Base-by-base conservation (phyloP, 768 basidiomycete genomes). In the Daedaleopsis sinensis region DNA sequence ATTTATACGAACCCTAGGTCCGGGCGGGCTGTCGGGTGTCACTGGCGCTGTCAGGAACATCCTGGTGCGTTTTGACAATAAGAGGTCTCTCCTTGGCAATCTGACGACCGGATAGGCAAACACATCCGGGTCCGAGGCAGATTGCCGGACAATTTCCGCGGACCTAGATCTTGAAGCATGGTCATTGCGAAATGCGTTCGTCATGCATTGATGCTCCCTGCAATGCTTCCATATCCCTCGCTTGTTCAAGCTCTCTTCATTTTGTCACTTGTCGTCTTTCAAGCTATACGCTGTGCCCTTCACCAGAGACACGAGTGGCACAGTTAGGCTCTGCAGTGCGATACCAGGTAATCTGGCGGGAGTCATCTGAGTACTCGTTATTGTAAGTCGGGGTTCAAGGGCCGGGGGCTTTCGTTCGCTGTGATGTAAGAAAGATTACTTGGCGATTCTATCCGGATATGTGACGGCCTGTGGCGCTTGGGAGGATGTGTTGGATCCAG, bases 121-220 rank as follows among this genome's bases (percentile, higher is more conserved):
- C 36, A 16, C 13, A 15, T 23, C 32, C 35, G 10, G 37, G 52
- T 37, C 10, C 52, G 52, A 35, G 52, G 37, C 36, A 39, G 52
- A 24, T 53, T 53, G 39, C 52, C 52, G 52, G 52, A 53, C 23
- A n/a, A 36, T 52, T 35, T n/a, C 47, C 47, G 47, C 47, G 18
- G 50, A 16, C 50, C 32, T 19, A 11, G 35, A 35, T 15, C 52
- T 19, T 35, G 52, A 32, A 32, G 7, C 3, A 32, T 32, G 27
- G 27, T 32, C 27, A 32, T 32, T 7, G 27, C 27, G 27, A 7
- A 42, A 42, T 10, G 39, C 11, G 11, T 18, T 42, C 39, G 3
- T 12, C 39, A 42, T 42, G 13, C 13, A 42, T 18, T 42, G 39
- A 32, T 32, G 44, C 44, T 46, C 9, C 18, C 44, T 46, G 44